These are phyloP conservation scores for Arachnomyces sp. DNA, from an alignment of 2,329 filamentous ascomycete species.

Conservation along the genomic window DNA sequence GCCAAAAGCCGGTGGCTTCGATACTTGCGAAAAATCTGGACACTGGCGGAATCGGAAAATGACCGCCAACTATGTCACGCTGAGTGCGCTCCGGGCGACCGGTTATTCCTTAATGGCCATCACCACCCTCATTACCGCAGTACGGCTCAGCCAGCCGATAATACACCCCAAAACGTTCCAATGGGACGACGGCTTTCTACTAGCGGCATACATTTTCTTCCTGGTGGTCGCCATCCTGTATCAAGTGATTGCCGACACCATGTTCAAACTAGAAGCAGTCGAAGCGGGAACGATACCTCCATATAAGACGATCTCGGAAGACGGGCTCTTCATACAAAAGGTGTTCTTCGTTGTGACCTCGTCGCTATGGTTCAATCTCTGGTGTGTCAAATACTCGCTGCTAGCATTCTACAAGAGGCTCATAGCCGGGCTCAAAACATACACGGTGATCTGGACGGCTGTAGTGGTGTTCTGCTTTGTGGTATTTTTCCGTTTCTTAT, in stretches of 20 bases:
- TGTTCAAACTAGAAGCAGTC: constrained; percentile 25
- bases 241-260: constrained; percentile 26
- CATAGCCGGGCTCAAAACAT: constrained; percentile 24
- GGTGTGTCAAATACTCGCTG: constrained; percentile 35
- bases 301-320: constrained; percentile 24
- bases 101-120: constrained; percentile 15
- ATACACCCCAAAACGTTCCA: constrained; percentile 4
- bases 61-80: constrained; percentile 6
- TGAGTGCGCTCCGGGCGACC: constrained; percentile 7
- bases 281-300: constrained; percentile 11
- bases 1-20: no score
- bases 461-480: constrained; percentile 27
- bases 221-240: constrained; percentile 24
- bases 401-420: constrained; percentile 33
- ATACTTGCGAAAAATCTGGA: no score
- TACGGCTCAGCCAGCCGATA: constrained; percentile 8
- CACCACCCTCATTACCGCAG: constrained; percentile 10
- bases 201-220: constrained; percentile 5
- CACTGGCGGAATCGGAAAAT: no score
- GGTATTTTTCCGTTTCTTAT: constrained; percentile 17
- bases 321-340: constrained; percentile 25
- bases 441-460: constrained; percentile 31
- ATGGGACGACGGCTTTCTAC: constrained; percentile 8
- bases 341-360: constrained; percentile 31
- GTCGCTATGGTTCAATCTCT: constrained; percentile 33